Percentiles rank a stretch among this genome's conserved stretches.
phyloP scores from a whole-genome alignment of 2,329 filamentous ascomycete genomes.

The Exophiala phaeomuriformis region DNA sequence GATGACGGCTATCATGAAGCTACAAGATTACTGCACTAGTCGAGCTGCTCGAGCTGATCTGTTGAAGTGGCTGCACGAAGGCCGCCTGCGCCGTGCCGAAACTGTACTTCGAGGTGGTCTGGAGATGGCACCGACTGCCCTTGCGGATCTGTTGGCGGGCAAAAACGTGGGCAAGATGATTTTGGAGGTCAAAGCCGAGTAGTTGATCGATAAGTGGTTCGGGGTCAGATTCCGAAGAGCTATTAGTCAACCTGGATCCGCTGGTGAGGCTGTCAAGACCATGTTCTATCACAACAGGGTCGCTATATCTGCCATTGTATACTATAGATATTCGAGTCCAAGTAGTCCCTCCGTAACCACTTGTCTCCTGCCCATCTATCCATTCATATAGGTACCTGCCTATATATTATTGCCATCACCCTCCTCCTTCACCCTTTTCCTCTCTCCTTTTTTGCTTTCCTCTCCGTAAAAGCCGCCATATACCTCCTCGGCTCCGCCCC shows the following conservation, averaged over 20 bases:
- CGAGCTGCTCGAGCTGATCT: constrained; percentile 46
- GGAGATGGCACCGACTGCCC: constrained; percentile 46
- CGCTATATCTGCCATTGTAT: too few species aligned
- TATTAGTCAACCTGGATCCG: too few species aligned
- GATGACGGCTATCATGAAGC: not conserved
- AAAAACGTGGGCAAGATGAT: constrained; percentile 56
- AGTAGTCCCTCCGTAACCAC: too few species aligned
- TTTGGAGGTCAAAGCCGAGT: not conserved
- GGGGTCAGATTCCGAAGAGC: not conserved
- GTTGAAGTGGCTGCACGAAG: constrained; percentile 62
- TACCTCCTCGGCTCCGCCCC: constrained; percentile 12
- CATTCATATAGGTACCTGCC: too few species aligned
- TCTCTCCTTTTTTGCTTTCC: too few species aligned
- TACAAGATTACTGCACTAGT: too few species aligned
- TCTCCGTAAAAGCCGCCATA: constrained; percentile 7
- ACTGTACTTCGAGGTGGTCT: constrained; percentile 40
- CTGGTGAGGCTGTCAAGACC: too few species aligned
- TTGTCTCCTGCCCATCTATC: too few species aligned
- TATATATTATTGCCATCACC: not conserved
- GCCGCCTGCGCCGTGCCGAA: constrained; percentile 62
- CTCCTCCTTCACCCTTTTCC: not conserved
- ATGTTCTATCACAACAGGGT: too few species aligned
- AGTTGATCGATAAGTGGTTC: not conserved
- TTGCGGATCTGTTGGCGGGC: constrained; percentile 53
- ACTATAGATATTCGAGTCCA: too few species aligned